These are phyloP conservation scores for Aureobasidium leucospermi DNA, from an alignment of 2,329 filamentous ascomycete genomes.

Conservation along the genomic window DNA sequence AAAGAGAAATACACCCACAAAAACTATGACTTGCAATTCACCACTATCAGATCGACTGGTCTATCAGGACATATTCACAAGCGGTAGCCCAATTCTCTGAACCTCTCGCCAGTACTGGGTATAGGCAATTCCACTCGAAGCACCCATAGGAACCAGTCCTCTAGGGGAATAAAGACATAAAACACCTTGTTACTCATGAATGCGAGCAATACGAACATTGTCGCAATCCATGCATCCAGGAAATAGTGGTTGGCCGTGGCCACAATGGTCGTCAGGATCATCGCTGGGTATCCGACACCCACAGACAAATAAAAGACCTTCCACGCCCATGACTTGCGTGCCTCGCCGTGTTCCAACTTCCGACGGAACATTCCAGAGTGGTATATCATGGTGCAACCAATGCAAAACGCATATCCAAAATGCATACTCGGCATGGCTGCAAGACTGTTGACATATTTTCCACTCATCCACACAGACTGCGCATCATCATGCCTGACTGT, in stretches of 20 bases:
- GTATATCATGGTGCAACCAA: slow-evolving; percentile 46
- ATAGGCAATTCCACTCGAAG: slow-evolving; percentile 45
- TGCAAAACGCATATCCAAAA: slow-evolving; percentile 49
- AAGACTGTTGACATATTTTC: slow-evolving; percentile 39
- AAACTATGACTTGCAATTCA: background rate
- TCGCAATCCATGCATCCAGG: slow-evolving; percentile 45
- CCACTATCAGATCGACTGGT: background rate
- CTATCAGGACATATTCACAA: background rate
- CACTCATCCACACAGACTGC: slow-evolving; percentile 40
- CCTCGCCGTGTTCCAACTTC: slow-evolving; percentile 35
- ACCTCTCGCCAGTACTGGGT: slow-evolving; percentile 45
- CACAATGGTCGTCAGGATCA: slow-evolving; percentile 51
- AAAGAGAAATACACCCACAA: background rate
- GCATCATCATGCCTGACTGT: slow-evolving; percentile 42
- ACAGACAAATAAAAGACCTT: slow-evolving; percentile 39
- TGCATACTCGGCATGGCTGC: slow-evolving; percentile 46
- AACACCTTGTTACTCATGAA: slow-evolving; percentile 44
- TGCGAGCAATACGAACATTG: slow-evolving; percentile 38
- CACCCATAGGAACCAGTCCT: slow-evolving; percentile 43
- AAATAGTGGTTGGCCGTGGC: slow-evolving; percentile 55
- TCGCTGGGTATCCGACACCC: slow-evolving; percentile 46
- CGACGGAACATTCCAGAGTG: slow-evolving; percentile 43
- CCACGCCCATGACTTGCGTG: slow-evolving; percentile 34
- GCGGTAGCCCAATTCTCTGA: slow-evolving; percentile 16
- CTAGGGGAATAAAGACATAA: slow-evolving; percentile 42